These are phyloP conservation scores for Apiospora arundinis DNA, from an alignment of 2,329 filamentous ascomycete species.

Conservation along the genomic window DNA sequence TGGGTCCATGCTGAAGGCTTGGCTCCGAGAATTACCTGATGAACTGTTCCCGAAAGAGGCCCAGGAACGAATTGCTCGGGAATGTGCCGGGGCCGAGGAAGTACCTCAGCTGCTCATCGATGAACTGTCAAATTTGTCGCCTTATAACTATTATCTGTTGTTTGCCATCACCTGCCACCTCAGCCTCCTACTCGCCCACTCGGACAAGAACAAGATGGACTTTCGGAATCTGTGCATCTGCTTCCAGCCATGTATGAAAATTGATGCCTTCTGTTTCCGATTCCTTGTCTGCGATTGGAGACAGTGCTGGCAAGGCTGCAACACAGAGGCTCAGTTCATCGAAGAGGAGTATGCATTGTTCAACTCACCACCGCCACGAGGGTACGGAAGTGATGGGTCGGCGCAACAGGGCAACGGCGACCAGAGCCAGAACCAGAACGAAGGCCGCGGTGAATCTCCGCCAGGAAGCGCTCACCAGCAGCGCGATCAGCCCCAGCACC, in stretches of 20 bases:
- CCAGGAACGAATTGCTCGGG: conserved; percentile 79
- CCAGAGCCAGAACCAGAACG: conserved; percentile 33
- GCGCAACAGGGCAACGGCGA: conserved; percentile 31
- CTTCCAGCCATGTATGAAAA: conserved; percentile 96
- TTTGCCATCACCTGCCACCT: conserved; percentile 98
- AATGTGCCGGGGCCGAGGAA: conserved; percentile 78
- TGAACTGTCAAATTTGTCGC: conserved; percentile 90
- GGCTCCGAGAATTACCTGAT: conserved; percentile 93
- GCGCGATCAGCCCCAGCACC: conserved; percentile 47
- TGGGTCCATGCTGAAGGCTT: conserved; percentile 94
- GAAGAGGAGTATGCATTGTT: conserved; percentile 70
- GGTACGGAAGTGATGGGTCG: conserved; percentile 31
- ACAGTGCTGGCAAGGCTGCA: conserved; percentile 96
- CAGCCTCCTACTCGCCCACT: conserved; percentile 86
- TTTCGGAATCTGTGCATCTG: conserved; percentile 95
- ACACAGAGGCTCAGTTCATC: conserved; percentile 82
- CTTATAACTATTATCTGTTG: conserved; percentile 96
- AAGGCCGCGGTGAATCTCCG: conserved; percentile 53
- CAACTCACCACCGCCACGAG: conserved; percentile 59
- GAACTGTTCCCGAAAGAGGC: conserved; percentile 88
- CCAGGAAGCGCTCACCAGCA: conserved; percentile 71
- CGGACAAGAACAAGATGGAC: conserved; percentile 98
- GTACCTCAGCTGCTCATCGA: conserved; percentile 89
- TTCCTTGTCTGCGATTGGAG: conserved; percentile 96
- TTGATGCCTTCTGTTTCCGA: conserved; percentile 93